Percentiles rank a stretch among this genome's conserved stretches.
These are phyloP conservation scores for Polygonum aviculare DNA, from an alignment of 148 eudicot species.

Conservation along the genomic window DNA sequence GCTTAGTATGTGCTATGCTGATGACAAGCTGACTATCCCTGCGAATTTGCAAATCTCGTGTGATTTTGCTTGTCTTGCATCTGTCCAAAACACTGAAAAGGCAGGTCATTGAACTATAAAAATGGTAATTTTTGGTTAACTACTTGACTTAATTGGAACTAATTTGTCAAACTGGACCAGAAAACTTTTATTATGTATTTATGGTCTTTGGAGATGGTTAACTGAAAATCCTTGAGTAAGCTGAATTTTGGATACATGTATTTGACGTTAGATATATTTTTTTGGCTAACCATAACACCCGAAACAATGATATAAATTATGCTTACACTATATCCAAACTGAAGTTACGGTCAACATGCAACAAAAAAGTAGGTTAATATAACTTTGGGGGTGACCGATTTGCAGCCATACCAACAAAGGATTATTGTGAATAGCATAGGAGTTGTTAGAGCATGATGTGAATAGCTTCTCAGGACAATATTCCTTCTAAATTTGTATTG, in stretches of 20 bases:
- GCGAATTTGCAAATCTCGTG: background rate
- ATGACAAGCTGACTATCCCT: background rate
- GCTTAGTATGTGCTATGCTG: background rate
- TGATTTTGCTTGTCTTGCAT: no score
- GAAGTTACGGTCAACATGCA: background rate
- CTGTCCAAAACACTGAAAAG: no score
- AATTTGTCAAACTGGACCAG: background rate
- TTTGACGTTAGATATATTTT: background rate
- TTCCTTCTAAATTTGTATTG: background rate
- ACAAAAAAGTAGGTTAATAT: no score
- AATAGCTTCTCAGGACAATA: background rate
- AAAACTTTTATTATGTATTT: no score
- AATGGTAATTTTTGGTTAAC: background rate
- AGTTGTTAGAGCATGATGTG: background rate
- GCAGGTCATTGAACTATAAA: background rate
- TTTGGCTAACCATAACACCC: background rate
- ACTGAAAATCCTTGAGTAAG: background rate
- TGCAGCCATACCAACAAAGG: background rate
- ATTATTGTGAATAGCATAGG: no score
- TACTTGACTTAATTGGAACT: background rate
- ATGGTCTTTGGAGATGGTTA: background rate
- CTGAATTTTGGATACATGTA: background rate
- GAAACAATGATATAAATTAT: background rate
- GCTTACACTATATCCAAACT: background rate
- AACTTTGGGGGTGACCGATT: background rate